Percentiles rank a stretch among this genome's conserved stretches.
phyloP scores from a whole-genome alignment of 805 yeast species.

The Yamadazyma laniorum region DNA sequence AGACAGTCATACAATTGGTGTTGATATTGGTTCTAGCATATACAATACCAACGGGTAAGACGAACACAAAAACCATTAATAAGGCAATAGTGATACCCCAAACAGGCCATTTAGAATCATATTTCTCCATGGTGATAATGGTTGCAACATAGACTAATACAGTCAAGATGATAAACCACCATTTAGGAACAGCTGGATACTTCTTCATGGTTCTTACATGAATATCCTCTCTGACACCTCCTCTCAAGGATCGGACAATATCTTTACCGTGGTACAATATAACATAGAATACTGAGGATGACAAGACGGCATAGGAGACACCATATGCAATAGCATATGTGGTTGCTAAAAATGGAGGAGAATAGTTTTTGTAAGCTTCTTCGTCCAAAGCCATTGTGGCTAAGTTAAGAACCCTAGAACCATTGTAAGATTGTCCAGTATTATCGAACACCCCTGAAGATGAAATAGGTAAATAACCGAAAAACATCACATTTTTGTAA shows the following conservation, averaged over 20 bases:
- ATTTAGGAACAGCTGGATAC: slow-evolving; percentile 38
- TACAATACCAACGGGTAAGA: slow-evolving; percentile 34
- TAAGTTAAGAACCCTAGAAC: slow-evolving; percentile 42
- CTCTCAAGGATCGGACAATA: slow-evolving; percentile 29
- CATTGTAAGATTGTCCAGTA: slow-evolving; percentile 48
- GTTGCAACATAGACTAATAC: slow-evolving; percentile 17
- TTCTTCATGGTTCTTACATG: slow-evolving; percentile 52
- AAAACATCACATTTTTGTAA: slow-evolving; percentile 54
- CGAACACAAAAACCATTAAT: slow-evolving; percentile 33
- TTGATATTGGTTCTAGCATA: slow-evolving; percentile 18
- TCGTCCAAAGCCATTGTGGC: slow-evolving; percentile 38
- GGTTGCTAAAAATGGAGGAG: slow-evolving; percentile 59
- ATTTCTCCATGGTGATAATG: slow-evolving; percentile 34
- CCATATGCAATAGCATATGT: slow-evolving; percentile 60
- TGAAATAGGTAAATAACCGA: slow-evolving; percentile 56
- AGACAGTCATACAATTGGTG: slow-evolving; percentile 39
- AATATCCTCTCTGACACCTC: slow-evolving; percentile 21
- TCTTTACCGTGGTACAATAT: slow-evolving; percentile 56
- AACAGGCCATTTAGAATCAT: slow-evolving; percentile 34
- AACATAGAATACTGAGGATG: slow-evolving; percentile 20
- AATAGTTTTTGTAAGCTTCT: slow-evolving; percentile 50
- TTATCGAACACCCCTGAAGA: slow-evolving; percentile 47
- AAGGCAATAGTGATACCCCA: slow-evolving; percentile 39
- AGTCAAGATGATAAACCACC: slow-evolving; percentile 40
- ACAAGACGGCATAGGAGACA: slow-evolving; percentile 48